Percentiles rank a stretch among this genome's conserved stretches.
Conservation (phyloP, 2,329 filamentous ascomycete species). For the Intubia oerlemansii region DNA sequence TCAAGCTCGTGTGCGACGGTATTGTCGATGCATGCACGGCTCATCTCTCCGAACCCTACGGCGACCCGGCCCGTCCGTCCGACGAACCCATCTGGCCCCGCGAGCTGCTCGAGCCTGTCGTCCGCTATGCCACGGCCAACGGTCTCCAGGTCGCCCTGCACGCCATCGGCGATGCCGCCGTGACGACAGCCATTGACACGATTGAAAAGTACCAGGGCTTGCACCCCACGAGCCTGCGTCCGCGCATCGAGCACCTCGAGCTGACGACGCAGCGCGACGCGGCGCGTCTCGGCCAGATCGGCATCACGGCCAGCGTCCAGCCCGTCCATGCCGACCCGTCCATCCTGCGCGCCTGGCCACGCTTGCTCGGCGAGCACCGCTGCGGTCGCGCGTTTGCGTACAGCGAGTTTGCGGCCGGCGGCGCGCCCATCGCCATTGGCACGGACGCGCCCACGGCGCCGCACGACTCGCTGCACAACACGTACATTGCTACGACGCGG, state of each 20-base stretch:
- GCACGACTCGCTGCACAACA: constrained; percentile 28
- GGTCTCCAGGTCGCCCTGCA: constrained; percentile 42
- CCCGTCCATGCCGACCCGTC: constrained; percentile 38
- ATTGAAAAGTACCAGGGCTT: constrained; percentile 15
- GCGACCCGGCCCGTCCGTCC: constrained; percentile 14
- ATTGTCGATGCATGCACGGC: constrained; percentile 45
- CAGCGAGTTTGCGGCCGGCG: constrained; percentile 32
- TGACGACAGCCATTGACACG: constrained; percentile 33
- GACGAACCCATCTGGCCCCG: constrained; percentile 32
- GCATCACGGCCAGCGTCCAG: constrained; percentile 32
- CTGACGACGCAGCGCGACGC: constrained; percentile 33
- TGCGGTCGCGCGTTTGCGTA: constrained; percentile 41
- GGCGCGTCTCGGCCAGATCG: constrained; percentile 27
- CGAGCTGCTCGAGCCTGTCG: constrained; percentile 28
- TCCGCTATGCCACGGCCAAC: constrained; percentile 28
- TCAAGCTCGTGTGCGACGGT: constrained; percentile 45
- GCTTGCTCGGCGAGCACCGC: constrained; percentile 29
- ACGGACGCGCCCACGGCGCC: constrained; percentile 39
- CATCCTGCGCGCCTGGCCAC: constrained; percentile 38
- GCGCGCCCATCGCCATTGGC: constrained; percentile 33
- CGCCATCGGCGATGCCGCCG: constrained; percentile 40
- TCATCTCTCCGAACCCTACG: constrained; percentile 36
- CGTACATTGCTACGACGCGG: constrained; percentile 37
- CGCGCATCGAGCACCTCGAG: no score
- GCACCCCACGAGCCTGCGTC: constrained; percentile 22